These are phyloP conservation scores for Jimgerdemannia lactiflua DNA, from an alignment of 192 early-diverging fungal species.

Conservation along the genomic window DNA sequence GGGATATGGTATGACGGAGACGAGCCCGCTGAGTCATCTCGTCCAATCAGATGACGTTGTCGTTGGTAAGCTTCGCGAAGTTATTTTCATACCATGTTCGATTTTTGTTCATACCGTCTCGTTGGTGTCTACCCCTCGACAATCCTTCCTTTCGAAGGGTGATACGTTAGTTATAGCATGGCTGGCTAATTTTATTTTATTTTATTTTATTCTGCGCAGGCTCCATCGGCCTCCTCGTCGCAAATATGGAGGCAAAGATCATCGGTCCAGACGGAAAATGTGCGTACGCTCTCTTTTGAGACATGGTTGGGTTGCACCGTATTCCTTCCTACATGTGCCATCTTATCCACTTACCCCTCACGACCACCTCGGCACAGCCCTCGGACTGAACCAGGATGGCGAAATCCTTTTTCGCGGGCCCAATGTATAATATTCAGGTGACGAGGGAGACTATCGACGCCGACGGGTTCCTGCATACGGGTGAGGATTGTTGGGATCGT, in stretches of 20 bases:
- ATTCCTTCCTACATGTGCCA: neutral
- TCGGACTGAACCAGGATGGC: constrained; percentile 42
- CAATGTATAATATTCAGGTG: constrained; percentile 41
- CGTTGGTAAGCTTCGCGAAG: neutral
- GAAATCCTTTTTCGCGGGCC: constrained; percentile 45
- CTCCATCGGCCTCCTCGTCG: constrained; percentile 41
- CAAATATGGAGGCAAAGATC: constrained; percentile 41
- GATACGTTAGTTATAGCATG: too few species aligned
- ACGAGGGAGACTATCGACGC: constrained; percentile 35
- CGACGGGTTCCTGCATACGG: constrained; percentile 49
- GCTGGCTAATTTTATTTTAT: too few species aligned
- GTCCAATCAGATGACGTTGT: constrained; percentile 17
- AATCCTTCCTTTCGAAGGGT: too few species aligned
- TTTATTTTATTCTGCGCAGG: constrained; percentile 11
- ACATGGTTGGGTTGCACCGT: neutral
- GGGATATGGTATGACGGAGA: constrained; percentile 58
- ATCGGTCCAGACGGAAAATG: constrained; percentile 48
- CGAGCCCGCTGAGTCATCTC: constrained; percentile 30
- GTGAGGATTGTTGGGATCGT: constrained; percentile 39
- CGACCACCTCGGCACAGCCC: constrained; percentile 15
- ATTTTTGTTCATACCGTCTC: too few species aligned
- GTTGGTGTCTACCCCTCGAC: too few species aligned
- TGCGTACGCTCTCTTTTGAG: constrained; percentile 10
- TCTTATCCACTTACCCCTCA: neutral
- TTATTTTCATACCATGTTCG: too few species aligned